phyloP scores from a whole-genome alignment of 2,329 filamentous ascomycete genomes.

The Sporothrix schenckii region DNA sequence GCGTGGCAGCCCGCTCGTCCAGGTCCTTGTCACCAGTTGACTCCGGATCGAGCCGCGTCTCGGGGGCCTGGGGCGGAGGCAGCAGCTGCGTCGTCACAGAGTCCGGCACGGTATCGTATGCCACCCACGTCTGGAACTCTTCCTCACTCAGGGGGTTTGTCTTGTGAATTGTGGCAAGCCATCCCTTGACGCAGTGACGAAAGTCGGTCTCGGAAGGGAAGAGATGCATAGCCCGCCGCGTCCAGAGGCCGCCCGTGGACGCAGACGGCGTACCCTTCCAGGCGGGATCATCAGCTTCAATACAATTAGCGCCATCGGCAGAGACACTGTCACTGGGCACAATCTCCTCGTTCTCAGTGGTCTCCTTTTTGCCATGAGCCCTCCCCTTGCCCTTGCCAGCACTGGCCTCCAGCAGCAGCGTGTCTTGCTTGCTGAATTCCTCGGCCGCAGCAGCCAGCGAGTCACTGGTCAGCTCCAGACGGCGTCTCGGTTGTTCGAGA shows the following conservation, averaged over 20 bases:
- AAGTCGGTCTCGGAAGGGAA: background rate
- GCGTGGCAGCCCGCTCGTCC: constrained; percentile 20
- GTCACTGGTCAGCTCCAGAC: background rate
- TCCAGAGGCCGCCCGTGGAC: background rate
- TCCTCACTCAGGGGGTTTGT: background rate
- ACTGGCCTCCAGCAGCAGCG: background rate
- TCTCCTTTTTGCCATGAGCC: background rate
- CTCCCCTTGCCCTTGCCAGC: background rate
- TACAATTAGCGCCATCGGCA: background rate
- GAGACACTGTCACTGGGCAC: constrained; percentile 1
- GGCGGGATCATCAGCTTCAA: background rate
- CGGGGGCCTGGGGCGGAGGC: background rate
- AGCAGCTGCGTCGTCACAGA: background rate
- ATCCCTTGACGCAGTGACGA: background rate
- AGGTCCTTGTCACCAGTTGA: background rate
- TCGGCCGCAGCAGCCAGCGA: background rate
- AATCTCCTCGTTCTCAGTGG: background rate
- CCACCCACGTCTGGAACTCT: background rate
- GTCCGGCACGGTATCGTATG: background rate
- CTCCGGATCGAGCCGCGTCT: background rate
- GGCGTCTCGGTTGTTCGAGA: too few species aligned
- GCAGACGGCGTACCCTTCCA: background rate
- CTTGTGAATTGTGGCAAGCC: background rate
- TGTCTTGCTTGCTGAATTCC: background rate
- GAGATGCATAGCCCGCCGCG: background rate